A percentile compares a stretch with the other conserved stretches of the same genome.
phyloP scores from a whole-genome alignment of 2,329 filamentous ascomycete species.

The Berkeleyomyces rouxiae region DNA sequence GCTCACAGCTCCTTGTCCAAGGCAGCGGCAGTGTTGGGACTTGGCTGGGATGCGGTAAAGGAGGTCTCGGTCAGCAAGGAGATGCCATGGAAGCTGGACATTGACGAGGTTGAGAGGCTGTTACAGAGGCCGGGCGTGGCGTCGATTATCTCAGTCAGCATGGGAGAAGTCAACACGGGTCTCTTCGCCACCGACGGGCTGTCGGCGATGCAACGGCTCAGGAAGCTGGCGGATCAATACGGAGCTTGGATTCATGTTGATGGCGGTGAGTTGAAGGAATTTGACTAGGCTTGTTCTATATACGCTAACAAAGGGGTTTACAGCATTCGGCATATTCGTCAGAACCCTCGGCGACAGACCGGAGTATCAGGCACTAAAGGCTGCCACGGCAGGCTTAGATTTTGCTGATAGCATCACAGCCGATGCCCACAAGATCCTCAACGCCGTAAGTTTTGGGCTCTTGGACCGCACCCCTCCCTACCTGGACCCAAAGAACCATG shows the following conservation, averaged over 20 bases:
- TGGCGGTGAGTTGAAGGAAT: slow-evolving; percentile 35
- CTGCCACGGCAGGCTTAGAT: slow-evolving; percentile 47
- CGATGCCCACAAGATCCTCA: slow-evolving; percentile 83
- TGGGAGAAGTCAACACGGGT: slow-evolving; percentile 82
- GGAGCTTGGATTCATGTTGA: slow-evolving; percentile 81
- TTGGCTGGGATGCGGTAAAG: slow-evolving; percentile 54
- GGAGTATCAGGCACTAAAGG: slow-evolving; percentile 38
- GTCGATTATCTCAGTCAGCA: slow-evolving; percentile 67
- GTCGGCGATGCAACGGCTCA: slow-evolving; percentile 45
- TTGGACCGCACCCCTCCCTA: not conserved
- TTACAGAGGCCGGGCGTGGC: slow-evolving; percentile 37
- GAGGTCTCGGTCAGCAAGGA: slow-evolving; percentile 32
- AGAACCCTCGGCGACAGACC: slow-evolving; percentile 41
- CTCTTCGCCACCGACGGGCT: slow-evolving; percentile 47
- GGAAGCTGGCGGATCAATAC: slow-evolving; percentile 54
- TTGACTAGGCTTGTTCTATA: slow-evolving; percentile 3
- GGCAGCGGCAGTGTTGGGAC: slow-evolving; percentile 64
- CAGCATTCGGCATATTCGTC: slow-evolving; percentile 72
- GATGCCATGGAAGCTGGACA: slow-evolving; percentile 51
- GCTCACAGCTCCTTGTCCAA: slow-evolving; percentile 75
- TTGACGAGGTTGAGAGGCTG: slow-evolving; percentile 45
- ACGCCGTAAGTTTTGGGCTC: slow-evolving; percentile 42
- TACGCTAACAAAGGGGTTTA: not conserved
- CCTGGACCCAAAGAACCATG: not conserved
- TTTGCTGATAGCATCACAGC: slow-evolving; percentile 75